Base-by-base conservation (phyloP, 306 rosid genomes). In the Cucurbita argyrosperma region DNA sequence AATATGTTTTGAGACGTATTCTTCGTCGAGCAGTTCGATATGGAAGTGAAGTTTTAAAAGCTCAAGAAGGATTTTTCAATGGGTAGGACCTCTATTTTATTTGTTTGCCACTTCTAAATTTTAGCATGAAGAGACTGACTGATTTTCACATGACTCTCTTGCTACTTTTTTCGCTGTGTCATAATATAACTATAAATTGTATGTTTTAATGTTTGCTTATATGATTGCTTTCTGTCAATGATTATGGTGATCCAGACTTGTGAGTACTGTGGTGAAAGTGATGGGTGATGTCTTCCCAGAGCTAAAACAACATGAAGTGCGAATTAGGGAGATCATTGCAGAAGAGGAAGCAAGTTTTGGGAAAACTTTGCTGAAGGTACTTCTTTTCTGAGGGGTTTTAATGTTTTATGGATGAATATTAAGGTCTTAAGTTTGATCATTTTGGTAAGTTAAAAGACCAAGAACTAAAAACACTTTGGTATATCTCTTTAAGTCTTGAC, bases 21-120 rank as follows among this genome's bases (percentile, higher is more conserved):
- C 99, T 94, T 71, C 97, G 99, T 77, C 92, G 99, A 13, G 99
- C 97, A 84, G 99, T 94, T 79, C 95, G 99, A 9, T 94, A 91
- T 79, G 97, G 97, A 35, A 89, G 87, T n/a, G 99, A 94, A 77
- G 90, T 94, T 71, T 83, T 94, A 43, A 89, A 88, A 74, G 99
- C 99, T 72, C 82, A 88, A 77, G 97, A 89, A 75, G 99, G 99
- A 11, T 94, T 94, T 85, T 91, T 94, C 78, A 89, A 85, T 38
- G 89, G 92, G 99, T 94, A 85, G 50, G 72, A 59, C 16, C 40
- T 73, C 37, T 13, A 12, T 23, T 23, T 13, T 50, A 30, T 13
- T 47, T 70, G 58, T 50, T n/a, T 57, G 63, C 63, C 64, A 58
- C 64, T 58, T 58, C n/a, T 58, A 47, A 6, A 12, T 53, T 37